phyloP scores from a whole-genome alignment of 1,284 basidiomycete genomes.

The Tylopilus orsonianus region DNA sequence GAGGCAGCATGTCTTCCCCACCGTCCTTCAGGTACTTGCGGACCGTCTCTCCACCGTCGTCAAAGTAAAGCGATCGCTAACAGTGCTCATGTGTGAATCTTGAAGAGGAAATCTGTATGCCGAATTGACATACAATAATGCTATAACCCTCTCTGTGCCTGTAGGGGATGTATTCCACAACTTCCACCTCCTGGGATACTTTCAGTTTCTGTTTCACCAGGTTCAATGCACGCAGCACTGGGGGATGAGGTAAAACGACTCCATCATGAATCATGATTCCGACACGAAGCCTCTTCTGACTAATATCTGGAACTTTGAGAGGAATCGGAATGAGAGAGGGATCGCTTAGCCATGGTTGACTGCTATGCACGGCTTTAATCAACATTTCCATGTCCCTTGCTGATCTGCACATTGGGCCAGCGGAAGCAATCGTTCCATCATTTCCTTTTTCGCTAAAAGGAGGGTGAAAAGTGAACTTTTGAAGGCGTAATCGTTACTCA shows the following conservation, averaged over 20 bases:
- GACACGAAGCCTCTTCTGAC: conserved; percentile 38
- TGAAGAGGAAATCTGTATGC: not conserved
- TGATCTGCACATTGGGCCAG: conserved; percentile 40
- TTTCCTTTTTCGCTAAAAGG: conserved; percentile 37
- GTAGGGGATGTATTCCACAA: conserved; percentile 41
- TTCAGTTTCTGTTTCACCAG: conserved; percentile 38
- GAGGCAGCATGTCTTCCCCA: conserved; percentile 33
- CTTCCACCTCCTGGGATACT: conserved; percentile 39
- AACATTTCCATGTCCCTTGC: conserved; percentile 45
- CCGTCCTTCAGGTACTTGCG: conserved; percentile 23
- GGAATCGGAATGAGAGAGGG: conserved; percentile 41
- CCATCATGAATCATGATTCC: conserved; percentile 49
- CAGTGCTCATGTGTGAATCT: not conserved
- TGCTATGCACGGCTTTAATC: conserved; percentile 38
- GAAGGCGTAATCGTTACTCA: conserved; percentile 34
- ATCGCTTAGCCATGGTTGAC: conserved; percentile 44
- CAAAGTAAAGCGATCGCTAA: conserved; percentile 26
- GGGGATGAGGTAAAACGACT: conserved; percentile 46
- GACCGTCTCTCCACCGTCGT: conserved; percentile 26
- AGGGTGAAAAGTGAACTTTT: conserved; percentile 20
- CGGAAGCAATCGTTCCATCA: conserved; percentile 31
- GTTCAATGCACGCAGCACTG: conserved; percentile 42
- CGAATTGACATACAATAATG: conserved; percentile 30
- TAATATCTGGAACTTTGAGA: conserved; percentile 30
- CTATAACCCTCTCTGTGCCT: conserved; percentile 36